Evolutionary conservation across 306 rosid species (phyloP).

Genomic region (Alnus glutinosa): DNA sequence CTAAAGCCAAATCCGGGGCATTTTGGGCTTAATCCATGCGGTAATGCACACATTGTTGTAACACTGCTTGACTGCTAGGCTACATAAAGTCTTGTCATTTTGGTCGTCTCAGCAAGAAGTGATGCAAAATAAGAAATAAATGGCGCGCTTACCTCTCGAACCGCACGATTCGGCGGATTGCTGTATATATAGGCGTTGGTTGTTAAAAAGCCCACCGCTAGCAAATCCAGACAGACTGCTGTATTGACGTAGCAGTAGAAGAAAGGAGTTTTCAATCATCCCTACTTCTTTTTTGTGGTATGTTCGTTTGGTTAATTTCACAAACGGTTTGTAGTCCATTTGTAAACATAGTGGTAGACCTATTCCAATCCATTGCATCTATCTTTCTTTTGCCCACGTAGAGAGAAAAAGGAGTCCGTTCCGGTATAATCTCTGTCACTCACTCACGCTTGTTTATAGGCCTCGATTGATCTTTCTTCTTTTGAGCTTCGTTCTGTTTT

Average conservation of each 20-base stretch:
- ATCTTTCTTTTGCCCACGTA: not conserved
- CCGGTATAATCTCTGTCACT: not conserved
- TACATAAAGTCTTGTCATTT: not conserved
- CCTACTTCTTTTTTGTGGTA: not conserved
- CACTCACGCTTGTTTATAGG: not conserved
- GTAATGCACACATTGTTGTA: no score
- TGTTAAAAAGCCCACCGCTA: no score
- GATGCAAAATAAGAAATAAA: not conserved
- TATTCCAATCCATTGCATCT: not conserved
- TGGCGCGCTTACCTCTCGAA: not conserved
- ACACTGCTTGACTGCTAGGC: not conserved
- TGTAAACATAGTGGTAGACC: not conserved
- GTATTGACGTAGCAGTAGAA: not conserved
- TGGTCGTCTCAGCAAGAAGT: not conserved
- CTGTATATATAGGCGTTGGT: no score
- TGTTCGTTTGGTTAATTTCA: constrained; percentile 32
- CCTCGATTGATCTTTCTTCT: not conserved
- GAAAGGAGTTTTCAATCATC: not conserved
- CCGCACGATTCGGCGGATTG: not conserved
- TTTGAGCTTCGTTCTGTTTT: not conserved
- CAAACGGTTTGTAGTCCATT: constrained; percentile 32
- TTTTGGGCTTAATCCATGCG: no score
- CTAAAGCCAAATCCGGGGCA: no score
- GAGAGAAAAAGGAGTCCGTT: not conserved
- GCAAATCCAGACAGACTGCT: no score